phyloP scores from a whole-genome alignment of 2,329 filamentous ascomycete species.

The Colletotrichum neosansevieriae region DNA sequence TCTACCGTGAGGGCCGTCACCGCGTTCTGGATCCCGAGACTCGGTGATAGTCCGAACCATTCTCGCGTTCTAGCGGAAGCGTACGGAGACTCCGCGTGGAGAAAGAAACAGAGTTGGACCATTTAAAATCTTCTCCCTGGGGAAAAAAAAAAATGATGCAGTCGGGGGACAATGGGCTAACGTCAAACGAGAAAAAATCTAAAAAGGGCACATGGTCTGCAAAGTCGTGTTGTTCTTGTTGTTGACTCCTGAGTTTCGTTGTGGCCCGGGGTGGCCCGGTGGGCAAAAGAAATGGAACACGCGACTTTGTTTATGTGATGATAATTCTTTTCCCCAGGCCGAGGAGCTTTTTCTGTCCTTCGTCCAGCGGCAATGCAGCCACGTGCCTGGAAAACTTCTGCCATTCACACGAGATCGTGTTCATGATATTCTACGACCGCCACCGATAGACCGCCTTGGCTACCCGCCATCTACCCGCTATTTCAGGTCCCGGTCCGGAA shows the following conservation, averaged over 20 bases:
- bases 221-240: constrained; percentile 5
- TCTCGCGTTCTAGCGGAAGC: constrained; percentile 2
- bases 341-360: no score
- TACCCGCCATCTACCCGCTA: constrained; percentile 2
- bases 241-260: background rate
- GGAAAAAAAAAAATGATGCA: background rate
- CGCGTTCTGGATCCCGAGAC: constrained; percentile 26
- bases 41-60: constrained; percentile 26
- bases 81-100: constrained; percentile 29
- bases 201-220: constrained; percentile 20
- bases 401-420: background rate
- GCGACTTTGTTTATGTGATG: background rate
- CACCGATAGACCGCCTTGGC: constrained; percentile 13
- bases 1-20: constrained; percentile 18
- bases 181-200: constrained; percentile 22
- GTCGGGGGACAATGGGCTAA: constrained; percentile 12
- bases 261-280: background rate
- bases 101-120: constrained; percentile 17
- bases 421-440: background rate
- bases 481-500: constrained; percentile 15
- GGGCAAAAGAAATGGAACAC: background rate
- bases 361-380: no score
- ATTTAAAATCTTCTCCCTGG: constrained; percentile 6
- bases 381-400: constrained; percentile 8
- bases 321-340: background rate